These are phyloP conservation scores for Dissophora globulifera DNA, from an alignment of 192 early-diverging fungal genomes.

Conservation along the genomic window DNA sequence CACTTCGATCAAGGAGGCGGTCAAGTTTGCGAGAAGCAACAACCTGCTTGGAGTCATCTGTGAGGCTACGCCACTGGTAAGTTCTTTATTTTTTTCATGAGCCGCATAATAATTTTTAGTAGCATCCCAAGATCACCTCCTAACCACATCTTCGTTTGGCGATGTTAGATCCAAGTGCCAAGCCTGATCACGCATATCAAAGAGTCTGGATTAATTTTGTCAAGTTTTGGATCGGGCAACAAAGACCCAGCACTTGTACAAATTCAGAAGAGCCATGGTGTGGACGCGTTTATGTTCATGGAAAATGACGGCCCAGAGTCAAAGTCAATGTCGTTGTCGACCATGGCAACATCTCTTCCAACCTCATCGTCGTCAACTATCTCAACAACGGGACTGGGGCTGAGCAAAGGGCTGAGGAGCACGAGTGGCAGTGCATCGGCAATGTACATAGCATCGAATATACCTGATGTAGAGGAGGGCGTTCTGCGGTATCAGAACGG, in stretches of 20 bases:
- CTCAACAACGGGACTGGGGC: background rate
- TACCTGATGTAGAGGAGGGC: slow-evolving; percentile 49
- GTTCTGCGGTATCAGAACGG: slow-evolving; percentile 51
- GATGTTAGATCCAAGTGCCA: slow-evolving; percentile 86
- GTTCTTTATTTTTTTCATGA: slow-evolving; percentile 7
- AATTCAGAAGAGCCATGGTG: slow-evolving; percentile 85
- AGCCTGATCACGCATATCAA: slow-evolving; percentile 92
- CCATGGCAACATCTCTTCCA: background rate
- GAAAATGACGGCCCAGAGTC: background rate
- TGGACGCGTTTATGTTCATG: slow-evolving; percentile 88
- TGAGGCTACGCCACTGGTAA: slow-evolving; percentile 88
- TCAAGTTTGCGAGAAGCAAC: slow-evolving; percentile 91
- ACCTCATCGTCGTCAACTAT: slow-evolving; percentile 2
- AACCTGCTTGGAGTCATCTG: slow-evolving; percentile 95
- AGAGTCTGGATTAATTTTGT: slow-evolving; percentile 89
- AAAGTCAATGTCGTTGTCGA: background rate
- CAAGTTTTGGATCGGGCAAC: slow-evolving; percentile 90
- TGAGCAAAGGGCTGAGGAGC: background rate
- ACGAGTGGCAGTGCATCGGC: slow-evolving; percentile 18
- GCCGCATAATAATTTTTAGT: background rate
- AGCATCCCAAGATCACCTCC: too few relatives aligned
- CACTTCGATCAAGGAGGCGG: slow-evolving; percentile 90
- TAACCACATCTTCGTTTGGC: too few relatives aligned
- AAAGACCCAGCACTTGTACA: slow-evolving; percentile 64
- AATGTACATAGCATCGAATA: slow-evolving; percentile 40